Percentiles rank a stretch among this genome's conserved stretches.
phyloP scores from a whole-genome alignment of 179 eudicot genomes.

The Patellifolia procumbens region DNA sequence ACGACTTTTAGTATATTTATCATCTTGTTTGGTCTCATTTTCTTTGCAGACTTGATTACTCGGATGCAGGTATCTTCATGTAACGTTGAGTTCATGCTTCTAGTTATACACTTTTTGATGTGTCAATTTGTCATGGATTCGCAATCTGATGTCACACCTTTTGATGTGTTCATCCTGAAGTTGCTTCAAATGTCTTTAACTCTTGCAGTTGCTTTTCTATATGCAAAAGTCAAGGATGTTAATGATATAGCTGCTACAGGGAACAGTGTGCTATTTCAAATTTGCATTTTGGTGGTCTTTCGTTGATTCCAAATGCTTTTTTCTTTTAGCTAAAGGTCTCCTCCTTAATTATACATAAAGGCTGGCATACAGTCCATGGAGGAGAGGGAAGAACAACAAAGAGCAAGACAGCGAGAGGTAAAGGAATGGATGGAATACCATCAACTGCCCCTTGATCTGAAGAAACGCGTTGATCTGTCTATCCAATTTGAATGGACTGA shows the following conservation, averaged over 20 bases:
- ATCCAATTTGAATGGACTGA: conserved; percentile 18
- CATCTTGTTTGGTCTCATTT: neutral
- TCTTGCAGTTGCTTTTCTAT: no score
- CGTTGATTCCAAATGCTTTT: neutral
- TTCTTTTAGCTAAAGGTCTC: conserved; percentile 11
- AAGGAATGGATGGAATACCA: conserved; percentile 22
- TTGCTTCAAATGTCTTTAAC: neutral
- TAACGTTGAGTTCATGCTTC: neutral
- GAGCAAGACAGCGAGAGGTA: conserved; percentile 4
- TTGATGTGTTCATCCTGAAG: no score
- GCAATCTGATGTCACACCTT: no score
- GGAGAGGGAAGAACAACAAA: conserved; percentile 13
- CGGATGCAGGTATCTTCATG: conserved; percentile 9
- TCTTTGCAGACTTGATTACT: conserved; percentile 3
- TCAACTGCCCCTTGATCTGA: conserved; percentile 4
- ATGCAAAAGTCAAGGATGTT: no score
- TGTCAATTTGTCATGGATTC: neutral
- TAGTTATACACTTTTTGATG: neutral
- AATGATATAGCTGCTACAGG: no score
- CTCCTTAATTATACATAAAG: conserved; percentile 9
- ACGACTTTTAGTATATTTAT: neutral
- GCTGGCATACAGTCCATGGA: conserved; percentile 23
- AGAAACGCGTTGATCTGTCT: conserved; percentile 9
- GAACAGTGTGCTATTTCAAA: no score
- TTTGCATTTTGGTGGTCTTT: neutral